These are phyloP conservation scores for Pseudozyma pruni DNA, from an alignment of 1,284 basidiomycete species.

Conservation along the genomic window DNA sequence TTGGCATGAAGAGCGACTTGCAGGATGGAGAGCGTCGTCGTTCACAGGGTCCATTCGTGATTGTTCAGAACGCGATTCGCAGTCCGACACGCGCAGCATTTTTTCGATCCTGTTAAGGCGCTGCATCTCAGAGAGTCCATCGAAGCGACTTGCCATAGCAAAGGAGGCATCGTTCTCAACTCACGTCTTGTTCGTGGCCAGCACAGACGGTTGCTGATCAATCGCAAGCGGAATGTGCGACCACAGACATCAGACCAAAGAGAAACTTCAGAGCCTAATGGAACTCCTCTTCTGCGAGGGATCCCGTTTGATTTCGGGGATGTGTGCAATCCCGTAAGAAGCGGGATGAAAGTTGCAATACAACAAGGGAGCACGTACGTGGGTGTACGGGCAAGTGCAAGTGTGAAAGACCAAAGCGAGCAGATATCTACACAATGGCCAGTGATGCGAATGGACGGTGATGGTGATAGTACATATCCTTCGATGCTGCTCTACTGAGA, in stretches of 20 bases:
- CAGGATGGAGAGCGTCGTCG: not conserved
- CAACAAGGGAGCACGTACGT: conserved; percentile 17
- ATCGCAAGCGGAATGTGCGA: too few species aligned
- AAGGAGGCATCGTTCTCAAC: too few species aligned
- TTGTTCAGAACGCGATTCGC: conserved; percentile 2
- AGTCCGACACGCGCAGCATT: conserved; percentile 1
- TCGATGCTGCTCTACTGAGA: not conserved
- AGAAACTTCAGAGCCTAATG: conserved; percentile 31
- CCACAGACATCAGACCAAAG: not conserved
- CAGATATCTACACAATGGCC: not conserved
- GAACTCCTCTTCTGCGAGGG: conserved; percentile 35
- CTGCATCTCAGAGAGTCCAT: not conserved
- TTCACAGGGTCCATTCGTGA: conserved; percentile 2
- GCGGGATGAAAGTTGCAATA: conserved; percentile 26
- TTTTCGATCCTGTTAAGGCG: not conserved
- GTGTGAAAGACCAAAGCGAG: conserved; percentile 7
- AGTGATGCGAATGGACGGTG: conserved; percentile 15
- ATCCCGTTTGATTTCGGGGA: conserved; percentile 38
- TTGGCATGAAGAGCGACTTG: too few species aligned
- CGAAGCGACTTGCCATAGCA: too few species aligned
- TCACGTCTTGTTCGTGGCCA: not conserved
- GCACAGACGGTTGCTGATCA: too few species aligned
- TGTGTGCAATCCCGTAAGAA: conserved; percentile 17
- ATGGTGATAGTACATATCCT: conserved; percentile 39
- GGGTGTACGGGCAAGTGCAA: conserved; percentile 16